phyloP scores from a whole-genome alignment of 305 asterid species.

The Fraxinus sp. region DNA sequence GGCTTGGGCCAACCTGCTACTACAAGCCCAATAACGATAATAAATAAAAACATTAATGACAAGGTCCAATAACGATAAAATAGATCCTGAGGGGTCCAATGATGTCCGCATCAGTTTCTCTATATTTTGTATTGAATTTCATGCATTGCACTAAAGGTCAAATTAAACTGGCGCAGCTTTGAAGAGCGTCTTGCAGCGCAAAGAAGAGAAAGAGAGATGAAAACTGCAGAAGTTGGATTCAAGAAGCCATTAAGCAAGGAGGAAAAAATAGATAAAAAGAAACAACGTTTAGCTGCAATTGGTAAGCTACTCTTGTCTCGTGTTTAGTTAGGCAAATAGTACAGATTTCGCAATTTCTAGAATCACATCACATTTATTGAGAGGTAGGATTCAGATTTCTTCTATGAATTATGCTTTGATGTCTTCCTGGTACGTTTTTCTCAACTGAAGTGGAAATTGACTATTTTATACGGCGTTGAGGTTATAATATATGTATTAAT shows the following conservation, averaged over 20 bases:
- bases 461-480: background rate
- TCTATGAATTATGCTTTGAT: background rate
- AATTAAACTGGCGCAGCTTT: constrained; percentile 55
- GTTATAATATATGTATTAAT: background rate
- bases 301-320: constrained; percentile 45
- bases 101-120: background rate
- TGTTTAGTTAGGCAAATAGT: constrained; percentile 1
- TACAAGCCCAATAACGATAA: too few relatives aligned
- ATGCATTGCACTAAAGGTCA: constrained; percentile 13
- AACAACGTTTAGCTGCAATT: constrained; percentile 95
- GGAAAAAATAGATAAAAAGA: constrained; percentile 78
- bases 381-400: background rate
- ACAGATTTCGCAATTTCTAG: background rate
- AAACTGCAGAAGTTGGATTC: constrained; percentile 74
- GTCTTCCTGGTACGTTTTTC: background rate
- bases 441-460: background rate
- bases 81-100: too few relatives aligned
- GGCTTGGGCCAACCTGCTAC: too few relatives aligned
- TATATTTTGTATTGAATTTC: background rate
- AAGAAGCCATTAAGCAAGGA: constrained; percentile 85
- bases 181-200: constrained; percentile 94
- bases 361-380: background rate
- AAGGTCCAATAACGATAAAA: too few relatives aligned
- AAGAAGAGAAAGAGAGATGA: constrained; percentile 79
- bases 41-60: too few relatives aligned